Evolutionary conservation across 2,329 filamentous ascomycete species (phyloP), one percentile per base, ranked within the genome.

Genomic region (Achaetomium macrosporum): DNA sequence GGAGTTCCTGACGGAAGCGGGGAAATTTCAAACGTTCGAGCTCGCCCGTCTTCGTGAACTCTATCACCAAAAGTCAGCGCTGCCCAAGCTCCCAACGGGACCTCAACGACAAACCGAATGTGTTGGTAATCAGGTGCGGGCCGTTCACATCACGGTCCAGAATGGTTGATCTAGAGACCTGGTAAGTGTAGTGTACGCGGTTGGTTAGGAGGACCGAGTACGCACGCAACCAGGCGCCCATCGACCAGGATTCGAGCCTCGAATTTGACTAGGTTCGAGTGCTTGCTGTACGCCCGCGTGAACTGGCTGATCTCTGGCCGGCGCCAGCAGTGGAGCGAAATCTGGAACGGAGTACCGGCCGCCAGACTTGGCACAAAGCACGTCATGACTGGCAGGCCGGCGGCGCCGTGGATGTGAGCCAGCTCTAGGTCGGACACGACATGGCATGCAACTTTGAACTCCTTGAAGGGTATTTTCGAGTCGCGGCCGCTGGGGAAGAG

Each of bases 401-500:
- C 68, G 15, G 74, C 70, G 37, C 73, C 73, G 43, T 76, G 73
- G 13, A 74, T 66, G 53, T 77, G 76, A 25, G 74, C 72, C 45
- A 79, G 77, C 51, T 83, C 81, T 45, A 66, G 53, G 63, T 81
- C 76, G 6, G 75, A 72, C n/a, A 84, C 78, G 31, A 85, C 82
- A 66, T 87, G 85, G 66, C 88, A 95, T 56, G 81, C 77, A 8
- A 88, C 88, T 64, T 83, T 85, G 76, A 93, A 95, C 69, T 95
- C 90, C 68, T 88, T 87, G 51, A 91, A 69, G 1, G 90, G 90
- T 12, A 86, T 66, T 61, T 82, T 84, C 61, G 77, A 83, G 56
- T 79, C 77, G 56, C 68, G 69, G 16, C 56, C 61, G 15, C 73
- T 72, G 0, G 88, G 85, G 66, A 95, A 95, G 56, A 95, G 75